phyloP scores from a whole-genome alignment of 2,329 filamentous ascomycete species.

The Fonsecaea pedrosoi region DNA sequence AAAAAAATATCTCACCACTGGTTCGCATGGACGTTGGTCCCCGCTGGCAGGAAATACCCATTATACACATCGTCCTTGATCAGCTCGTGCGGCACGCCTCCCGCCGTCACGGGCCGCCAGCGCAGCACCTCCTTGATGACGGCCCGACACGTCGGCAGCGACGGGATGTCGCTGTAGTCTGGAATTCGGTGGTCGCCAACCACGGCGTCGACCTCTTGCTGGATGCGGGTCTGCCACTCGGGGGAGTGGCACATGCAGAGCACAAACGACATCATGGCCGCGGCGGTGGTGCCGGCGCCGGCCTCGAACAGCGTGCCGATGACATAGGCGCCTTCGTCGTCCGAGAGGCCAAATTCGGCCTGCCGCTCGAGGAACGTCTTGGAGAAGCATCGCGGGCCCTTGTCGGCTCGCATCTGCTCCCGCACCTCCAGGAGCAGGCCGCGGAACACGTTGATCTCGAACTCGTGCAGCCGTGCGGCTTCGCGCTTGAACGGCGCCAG shows the following conservation, averaged over 20 bases:
- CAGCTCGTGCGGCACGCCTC: constrained; percentile 37
- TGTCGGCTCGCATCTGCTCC: constrained; percentile 38
- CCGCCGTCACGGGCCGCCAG: constrained; percentile 49
- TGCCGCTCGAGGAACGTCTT: constrained; percentile 40
- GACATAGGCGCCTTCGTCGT: constrained; percentile 44
- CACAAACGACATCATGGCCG: constrained; percentile 44
- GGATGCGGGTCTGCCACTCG: constrained; percentile 37
- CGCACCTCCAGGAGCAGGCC: constrained; percentile 44
- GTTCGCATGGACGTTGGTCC: constrained; percentile 50
- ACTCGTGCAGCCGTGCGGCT: constrained; percentile 38
- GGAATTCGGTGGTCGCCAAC: constrained; percentile 42
- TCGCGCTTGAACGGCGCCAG: constrained; percentile 46
- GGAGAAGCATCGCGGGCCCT: constrained; percentile 38
- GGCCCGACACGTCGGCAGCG: constrained; percentile 48
- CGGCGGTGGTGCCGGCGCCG: constrained; percentile 43
- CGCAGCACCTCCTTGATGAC: constrained; percentile 52
- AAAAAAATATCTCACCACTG: constrained; percentile 43
- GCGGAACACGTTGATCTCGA: constrained; percentile 42
- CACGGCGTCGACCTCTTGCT: constrained; percentile 48
- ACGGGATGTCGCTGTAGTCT: constrained; percentile 46
- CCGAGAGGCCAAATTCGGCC: constrained; percentile 39
- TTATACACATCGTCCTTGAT: constrained; percentile 38
- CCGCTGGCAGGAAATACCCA: constrained; percentile 57
- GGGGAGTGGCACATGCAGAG: constrained; percentile 43
- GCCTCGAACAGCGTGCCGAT: constrained; percentile 46